phyloP scores from a whole-genome alignment of 2,329 filamentous ascomycete species.

The Fusarium incarnatum region DNA sequence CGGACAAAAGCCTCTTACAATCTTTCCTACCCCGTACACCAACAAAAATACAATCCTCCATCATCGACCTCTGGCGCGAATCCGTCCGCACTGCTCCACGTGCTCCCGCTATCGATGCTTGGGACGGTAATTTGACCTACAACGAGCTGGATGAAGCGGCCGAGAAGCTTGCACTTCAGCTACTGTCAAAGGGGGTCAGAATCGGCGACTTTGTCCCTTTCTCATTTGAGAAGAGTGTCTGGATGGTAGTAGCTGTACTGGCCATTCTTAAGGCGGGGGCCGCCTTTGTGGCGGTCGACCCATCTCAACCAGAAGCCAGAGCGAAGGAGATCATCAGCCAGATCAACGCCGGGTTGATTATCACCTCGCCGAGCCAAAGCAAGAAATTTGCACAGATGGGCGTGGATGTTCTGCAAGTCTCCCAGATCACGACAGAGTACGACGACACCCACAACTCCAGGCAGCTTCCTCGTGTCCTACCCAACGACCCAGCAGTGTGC shows the following conservation, averaged over 20 bases:
- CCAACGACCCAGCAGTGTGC: not conserved
- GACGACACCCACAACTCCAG: not conserved
- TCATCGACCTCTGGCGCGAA: not conserved
- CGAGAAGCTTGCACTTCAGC: not conserved
- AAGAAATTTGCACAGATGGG: not conserved
- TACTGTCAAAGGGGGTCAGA: slow-evolving; percentile 1
- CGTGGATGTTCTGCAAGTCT: not conserved
- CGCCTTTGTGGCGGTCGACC: not conserved
- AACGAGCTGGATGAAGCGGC: not conserved
- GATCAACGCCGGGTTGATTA: not conserved
- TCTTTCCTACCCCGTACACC: not conserved
- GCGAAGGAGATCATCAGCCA: not conserved
- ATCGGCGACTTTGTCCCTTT: not conserved
- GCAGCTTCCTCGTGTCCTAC: not conserved
- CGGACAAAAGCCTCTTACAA: not conserved
- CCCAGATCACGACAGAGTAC: not conserved
- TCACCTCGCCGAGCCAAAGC: not conserved
- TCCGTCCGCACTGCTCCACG: not conserved
- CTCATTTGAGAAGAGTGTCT: slow-evolving; percentile 3
- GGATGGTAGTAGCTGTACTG: not conserved
- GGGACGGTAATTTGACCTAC: slow-evolving; percentile 1
- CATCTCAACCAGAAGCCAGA: not conserved
- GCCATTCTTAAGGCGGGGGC: not conserved
- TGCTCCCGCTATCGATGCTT: not conserved
- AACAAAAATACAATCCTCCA: not conserved